Conservation (phyloP, 495 filamentous ascomycete species). For the Neurospora sp. region DNA sequence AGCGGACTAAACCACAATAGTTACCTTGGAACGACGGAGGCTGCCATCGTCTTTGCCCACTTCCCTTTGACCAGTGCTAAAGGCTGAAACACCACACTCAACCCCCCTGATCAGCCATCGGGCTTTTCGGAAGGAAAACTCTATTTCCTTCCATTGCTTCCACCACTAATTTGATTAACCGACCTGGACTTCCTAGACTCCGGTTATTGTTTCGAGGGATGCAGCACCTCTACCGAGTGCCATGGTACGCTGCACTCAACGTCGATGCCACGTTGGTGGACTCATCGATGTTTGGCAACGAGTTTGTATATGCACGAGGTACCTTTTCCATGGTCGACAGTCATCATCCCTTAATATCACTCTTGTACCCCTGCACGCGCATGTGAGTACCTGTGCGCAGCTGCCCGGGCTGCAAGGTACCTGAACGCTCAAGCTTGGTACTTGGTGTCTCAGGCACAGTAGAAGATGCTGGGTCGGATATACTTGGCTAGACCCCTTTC, state of each 20-base stretch:
- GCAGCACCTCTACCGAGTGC: not conserved
- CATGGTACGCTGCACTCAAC: not conserved
- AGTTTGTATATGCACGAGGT: conserved; percentile 4
- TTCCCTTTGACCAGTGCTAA: conserved; percentile 31
- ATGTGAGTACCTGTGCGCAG: conserved; percentile 6
- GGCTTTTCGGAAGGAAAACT: conserved; percentile 23
- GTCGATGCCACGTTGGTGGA: not conserved
- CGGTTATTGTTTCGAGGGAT: not conserved
- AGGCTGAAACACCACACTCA: conserved; percentile 30
- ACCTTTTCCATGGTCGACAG: conserved; percentile 17
- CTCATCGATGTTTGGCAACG: not conserved
- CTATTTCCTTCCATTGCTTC: conserved; percentile 23
- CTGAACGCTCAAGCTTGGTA: conserved; percentile 2
- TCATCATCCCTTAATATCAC: conserved; percentile 21
- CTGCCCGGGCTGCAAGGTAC: conserved; percentile 7
- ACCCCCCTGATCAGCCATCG: conserved; percentile 4
- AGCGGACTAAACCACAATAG: conserved; percentile 5
- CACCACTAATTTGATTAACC: conserved; percentile 25
- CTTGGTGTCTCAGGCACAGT: conserved; percentile 11
- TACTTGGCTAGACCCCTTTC: conserved; percentile 5
- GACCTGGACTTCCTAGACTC: conserved; percentile 10
- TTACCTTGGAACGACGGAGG: conserved; percentile 28
- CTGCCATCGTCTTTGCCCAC: conserved; percentile 21
- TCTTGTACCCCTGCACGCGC: conserved; percentile 9
- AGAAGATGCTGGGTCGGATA: conserved; percentile 12